phyloP scores from a whole-genome alignment of 306 rosid genomes.

The Vigna hirtella region DNA sequence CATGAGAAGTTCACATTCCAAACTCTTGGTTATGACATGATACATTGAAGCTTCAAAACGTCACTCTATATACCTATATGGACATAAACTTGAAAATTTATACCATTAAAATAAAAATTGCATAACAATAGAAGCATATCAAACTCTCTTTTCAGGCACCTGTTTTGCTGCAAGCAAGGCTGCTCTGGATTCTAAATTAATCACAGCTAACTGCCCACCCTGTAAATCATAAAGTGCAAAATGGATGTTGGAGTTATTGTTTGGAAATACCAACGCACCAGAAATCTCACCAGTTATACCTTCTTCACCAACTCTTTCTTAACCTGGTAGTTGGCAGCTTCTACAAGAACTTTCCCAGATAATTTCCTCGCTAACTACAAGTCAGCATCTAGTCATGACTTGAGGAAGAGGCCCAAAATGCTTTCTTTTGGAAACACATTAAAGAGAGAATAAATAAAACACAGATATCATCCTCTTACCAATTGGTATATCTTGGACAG shows the following conservation, averaged over 20 bases:
- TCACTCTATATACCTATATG: neutral
- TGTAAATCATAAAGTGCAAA: slow-evolving; percentile 53
- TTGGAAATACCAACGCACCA: slow-evolving; percentile 29
- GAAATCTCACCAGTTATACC: slow-evolving; percentile 53
- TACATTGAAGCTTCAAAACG: slow-evolving; percentile 19
- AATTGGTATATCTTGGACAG: slow-evolving; percentile 73
- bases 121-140: slow-evolving; percentile 37
- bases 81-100: slow-evolving; percentile 15
- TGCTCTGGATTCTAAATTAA: slow-evolving; percentile 83
- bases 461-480: slow-evolving; percentile 59
- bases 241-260: slow-evolving; percentile 40
- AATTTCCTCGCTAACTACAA: slow-evolving; percentile 72
- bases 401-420: neutral
- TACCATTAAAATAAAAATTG: slow-evolving; percentile 21
- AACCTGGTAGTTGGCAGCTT: slow-evolving; percentile 93
- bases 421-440: slow-evolving; percentile 17
- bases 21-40: slow-evolving; percentile 15
- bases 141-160: slow-evolving; percentile 50
- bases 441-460: slow-evolving; percentile 37
- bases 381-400: slow-evolving; percentile 44
- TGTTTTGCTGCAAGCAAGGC: slow-evolving; percentile 94
- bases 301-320: slow-evolving; percentile 81
- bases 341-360: slow-evolving; percentile 78
- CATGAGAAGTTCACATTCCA: slow-evolving; percentile 18
- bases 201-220: slow-evolving; percentile 88